Evolutionary conservation across 2,329 filamentous ascomycete genomes (phyloP), one percentile per base, ranked within the genome.

Genomic region (Trichoderma semiorbis): DNA sequence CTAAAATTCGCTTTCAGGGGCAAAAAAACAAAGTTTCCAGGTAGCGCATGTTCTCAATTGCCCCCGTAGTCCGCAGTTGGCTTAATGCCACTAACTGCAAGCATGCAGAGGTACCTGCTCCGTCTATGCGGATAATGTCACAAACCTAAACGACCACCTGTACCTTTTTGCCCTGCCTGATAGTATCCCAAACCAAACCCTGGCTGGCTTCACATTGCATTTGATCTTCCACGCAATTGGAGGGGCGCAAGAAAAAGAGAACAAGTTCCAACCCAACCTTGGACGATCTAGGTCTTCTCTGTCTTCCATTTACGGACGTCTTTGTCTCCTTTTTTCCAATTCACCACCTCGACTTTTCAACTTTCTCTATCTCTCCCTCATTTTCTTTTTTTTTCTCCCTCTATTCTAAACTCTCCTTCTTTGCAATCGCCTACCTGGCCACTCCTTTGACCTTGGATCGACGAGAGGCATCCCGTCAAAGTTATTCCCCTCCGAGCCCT

Each of bases 401-500:
- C 14, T 39, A 21, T 39, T 69, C 36, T 10, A 12, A 18, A 18
- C 18, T 18, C 30, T 62, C 57, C 39, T 62, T 18, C 18, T 43
- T 30, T 3, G 50, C 53, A 60, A 39, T 32, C 50, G 53, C 61
- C 18, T 12, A 47, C n/a, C 63, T 26, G 58, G 50, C 47, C 61
- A 57, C 30, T 70, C 58, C 43, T 64, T 65, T 57, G 7, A 34
- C 14, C 47, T 50, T 43, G 18, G n/a, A 43, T 43, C 39, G 39
- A 53, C 63, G 58, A 69, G 21, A 69, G n/a, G 32, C 63, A 71
- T 62, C 62, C 70, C 70, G 64, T 68, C 36, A 34, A 53, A 61
- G 64, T 69, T 69, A 66, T 53, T 71, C 69, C 61, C 50, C 61
- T 66, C 69, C 69, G 69, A 71, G 66, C 47, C 69, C 39, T 47